Conservation (phyloP, 2,329 filamentous ascomycete species). For the Microsporum ferrugineum region DNA sequence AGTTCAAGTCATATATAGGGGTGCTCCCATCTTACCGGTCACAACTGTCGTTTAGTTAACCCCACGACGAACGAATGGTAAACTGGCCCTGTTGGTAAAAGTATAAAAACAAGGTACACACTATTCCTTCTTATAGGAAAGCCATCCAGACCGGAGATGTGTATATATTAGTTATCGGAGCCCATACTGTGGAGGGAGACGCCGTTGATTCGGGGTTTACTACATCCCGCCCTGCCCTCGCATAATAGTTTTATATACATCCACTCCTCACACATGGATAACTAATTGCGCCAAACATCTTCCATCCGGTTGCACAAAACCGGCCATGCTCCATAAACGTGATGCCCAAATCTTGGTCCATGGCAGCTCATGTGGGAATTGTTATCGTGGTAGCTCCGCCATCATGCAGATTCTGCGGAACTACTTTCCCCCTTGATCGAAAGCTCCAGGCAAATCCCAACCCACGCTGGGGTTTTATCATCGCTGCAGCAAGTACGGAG, state of each 20-base stretch:
- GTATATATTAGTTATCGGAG: background rate
- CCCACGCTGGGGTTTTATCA: background rate
- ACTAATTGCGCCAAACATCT: background rate
- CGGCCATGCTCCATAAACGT: background rate
- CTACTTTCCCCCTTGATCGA: constrained; percentile 4
- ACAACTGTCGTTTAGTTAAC: background rate
- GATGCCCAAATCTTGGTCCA: background rate
- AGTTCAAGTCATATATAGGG: background rate
- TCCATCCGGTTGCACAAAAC: background rate
- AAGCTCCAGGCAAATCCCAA: background rate
- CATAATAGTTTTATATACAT: background rate
- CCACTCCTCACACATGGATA: background rate
- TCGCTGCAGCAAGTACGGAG: background rate
- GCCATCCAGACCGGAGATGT: background rate
- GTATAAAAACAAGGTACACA: background rate
- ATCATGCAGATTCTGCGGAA: background rate
- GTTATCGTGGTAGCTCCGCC: background rate
- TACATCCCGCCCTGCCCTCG: background rate
- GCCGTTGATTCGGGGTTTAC: background rate
- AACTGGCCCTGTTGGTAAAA: background rate
- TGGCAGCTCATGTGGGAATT: background rate
- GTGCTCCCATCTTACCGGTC: background rate
- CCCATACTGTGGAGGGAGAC: background rate
- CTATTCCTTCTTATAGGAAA: background rate
- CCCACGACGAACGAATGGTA: background rate